Conservation (phyloP, 257 asterid species). For the Linderniella brevidens region DNA sequence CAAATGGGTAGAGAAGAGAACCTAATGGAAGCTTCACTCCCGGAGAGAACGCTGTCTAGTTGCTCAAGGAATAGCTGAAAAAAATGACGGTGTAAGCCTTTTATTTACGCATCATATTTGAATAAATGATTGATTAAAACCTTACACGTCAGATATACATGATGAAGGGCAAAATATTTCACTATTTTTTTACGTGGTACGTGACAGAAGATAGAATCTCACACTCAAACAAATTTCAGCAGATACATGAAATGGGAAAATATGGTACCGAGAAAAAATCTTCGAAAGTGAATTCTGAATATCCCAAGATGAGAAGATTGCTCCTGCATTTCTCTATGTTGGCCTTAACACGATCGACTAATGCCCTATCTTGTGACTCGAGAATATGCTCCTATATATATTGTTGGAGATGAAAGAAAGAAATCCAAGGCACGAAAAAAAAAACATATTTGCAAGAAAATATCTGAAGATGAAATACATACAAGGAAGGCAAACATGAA, state of each 20-base stretch:
- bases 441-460: slow-evolving; percentile 5
- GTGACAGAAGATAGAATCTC: no score
- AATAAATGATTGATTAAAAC: no score
- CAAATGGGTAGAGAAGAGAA: slow-evolving; percentile 10
- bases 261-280: slow-evolving; percentile 65
- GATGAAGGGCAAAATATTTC: no score
- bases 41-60: slow-evolving; percentile 67
- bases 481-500: slow-evolving; percentile 96
- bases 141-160: no score
- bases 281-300: slow-evolving; percentile 89
- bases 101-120: no score
- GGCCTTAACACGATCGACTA: slow-evolving; percentile 46
- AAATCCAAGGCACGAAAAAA: no score
- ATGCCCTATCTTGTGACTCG: slow-evolving; percentile 57
- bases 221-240: no score
- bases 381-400: slow-evolving; percentile 60
- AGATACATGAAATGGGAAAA: no score
- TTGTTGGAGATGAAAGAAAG: no score
- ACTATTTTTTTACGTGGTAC: no score
- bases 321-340: slow-evolving; percentile 68
- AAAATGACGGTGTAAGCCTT: slow-evolving; percentile 4
- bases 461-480: slow-evolving; percentile 11
- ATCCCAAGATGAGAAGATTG: slow-evolving; percentile 81
- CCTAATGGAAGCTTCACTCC: slow-evolving; percentile 63
- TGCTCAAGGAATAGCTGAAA: slow-evolving; percentile 93